Percentiles rank a stretch among this genome's conserved stretches.
phyloP scores from a whole-genome alignment of 2,329 filamentous ascomycete genomes.

The Scortechinia acanthostroma region DNA sequence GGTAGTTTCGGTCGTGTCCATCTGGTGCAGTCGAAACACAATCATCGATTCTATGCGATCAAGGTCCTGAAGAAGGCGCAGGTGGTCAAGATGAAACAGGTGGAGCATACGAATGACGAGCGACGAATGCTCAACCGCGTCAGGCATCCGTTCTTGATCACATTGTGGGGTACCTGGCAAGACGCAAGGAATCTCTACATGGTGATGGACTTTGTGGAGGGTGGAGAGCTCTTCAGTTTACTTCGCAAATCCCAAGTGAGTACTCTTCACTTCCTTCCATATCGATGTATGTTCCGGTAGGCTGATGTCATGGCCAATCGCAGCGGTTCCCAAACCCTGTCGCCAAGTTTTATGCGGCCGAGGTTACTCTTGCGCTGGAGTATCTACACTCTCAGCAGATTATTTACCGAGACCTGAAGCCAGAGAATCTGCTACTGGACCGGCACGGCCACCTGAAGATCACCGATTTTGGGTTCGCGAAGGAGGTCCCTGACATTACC shows the following conservation, averaged over 20 bases:
- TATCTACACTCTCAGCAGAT: slow-evolving; percentile 93
- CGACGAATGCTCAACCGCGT: slow-evolving; percentile 91
- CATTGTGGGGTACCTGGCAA: slow-evolving; percentile 96
- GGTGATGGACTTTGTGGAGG: slow-evolving; percentile 99
- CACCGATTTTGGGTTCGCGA: slow-evolving; percentile 97
- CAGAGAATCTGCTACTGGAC: slow-evolving; percentile 85
- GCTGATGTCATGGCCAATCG: not conserved
- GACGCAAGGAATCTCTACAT: slow-evolving; percentile 95
- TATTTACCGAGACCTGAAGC: slow-evolving; percentile 95
- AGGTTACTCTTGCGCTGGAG: slow-evolving; percentile 90
- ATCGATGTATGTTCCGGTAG: too few relatives aligned
- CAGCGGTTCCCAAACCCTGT: slow-evolving; percentile 97
- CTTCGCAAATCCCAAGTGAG: slow-evolving; percentile 83
- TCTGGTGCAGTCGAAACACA: slow-evolving; percentile 94
- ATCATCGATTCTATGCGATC: slow-evolving; percentile 94
- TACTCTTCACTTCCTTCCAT: slow-evolving; percentile 9
- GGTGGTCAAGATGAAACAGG: slow-evolving; percentile 99
- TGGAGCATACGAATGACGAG: slow-evolving; percentile 98
- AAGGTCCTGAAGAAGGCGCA: slow-evolving; percentile 98
- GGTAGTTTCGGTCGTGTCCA: slow-evolving; percentile 96
- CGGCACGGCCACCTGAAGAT: slow-evolving; percentile 93
- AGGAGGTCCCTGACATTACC: slow-evolving; percentile 95
- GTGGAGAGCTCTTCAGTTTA: slow-evolving; percentile 91
- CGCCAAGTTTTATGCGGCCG: slow-evolving; percentile 96
- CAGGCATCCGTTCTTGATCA: slow-evolving; percentile 96